phyloP scores from a whole-genome alignment of 2,329 filamentous ascomycete genomes.

The Calonectria hongkongensis region DNA sequence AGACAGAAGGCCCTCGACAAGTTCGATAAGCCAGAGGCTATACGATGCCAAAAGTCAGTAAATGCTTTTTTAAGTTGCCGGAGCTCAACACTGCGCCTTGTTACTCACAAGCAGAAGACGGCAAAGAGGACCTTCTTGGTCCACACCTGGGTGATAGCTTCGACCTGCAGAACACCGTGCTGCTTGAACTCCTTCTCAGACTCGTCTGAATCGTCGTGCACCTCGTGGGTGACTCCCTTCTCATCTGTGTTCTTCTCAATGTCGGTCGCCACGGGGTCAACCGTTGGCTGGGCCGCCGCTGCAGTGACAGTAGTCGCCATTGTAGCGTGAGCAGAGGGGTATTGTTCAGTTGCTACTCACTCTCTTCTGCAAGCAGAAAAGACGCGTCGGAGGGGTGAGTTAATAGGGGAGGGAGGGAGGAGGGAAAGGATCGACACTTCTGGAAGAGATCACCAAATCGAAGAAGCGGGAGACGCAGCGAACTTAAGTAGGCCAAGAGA shows the following conservation, averaged over 20 bases:
- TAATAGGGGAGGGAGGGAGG: conserved; percentile 6
- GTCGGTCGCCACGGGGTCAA: conserved; percentile 24
- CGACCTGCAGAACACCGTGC: conserved; percentile 62
- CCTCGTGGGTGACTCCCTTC: conserved; percentile 28
- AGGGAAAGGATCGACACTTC: conserved; percentile 7
- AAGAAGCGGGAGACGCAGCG: neutral
- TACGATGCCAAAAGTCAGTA: neutral
- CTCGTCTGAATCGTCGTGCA: conserved; percentile 47
- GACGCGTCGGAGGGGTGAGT: neutral
- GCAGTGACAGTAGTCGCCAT: conserved; percentile 29
- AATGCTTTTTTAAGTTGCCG: too few species aligned
- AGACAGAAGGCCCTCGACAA: conserved; percentile 62
- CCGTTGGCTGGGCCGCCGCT: conserved; percentile 19
- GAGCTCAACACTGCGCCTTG: too few species aligned
- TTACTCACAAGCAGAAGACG: conserved; percentile 63
- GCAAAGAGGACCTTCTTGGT: conserved; percentile 57
- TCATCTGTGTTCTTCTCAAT: conserved; percentile 42
- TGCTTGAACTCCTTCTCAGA: conserved; percentile 57
- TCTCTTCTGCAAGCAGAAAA: conserved; percentile 17
- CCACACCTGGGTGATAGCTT: conserved; percentile 64
- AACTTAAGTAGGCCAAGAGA: conserved; percentile 27
- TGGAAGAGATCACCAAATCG: conserved; percentile 9
- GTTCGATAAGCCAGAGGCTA: conserved; percentile 64
- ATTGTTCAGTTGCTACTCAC: conserved; percentile 5
- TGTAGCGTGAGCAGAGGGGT: neutral